These are phyloP conservation scores for Populus tremula DNA, from an alignment of 345 rosid genomes.

Conservation along the genomic window DNA sequence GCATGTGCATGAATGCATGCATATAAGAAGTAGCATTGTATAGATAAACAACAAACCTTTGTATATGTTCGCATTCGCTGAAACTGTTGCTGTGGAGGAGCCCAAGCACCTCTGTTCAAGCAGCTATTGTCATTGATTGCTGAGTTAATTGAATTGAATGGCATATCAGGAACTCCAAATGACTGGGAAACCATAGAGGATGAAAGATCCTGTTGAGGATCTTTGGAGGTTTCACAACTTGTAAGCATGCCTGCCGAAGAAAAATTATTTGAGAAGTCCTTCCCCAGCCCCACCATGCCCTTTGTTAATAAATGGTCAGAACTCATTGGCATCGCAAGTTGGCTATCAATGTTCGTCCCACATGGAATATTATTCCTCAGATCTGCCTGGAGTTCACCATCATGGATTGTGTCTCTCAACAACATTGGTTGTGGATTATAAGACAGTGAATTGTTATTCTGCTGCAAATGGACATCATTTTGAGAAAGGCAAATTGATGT, in stretches of 20 bases:
- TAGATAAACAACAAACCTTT: slow-evolving; percentile 41
- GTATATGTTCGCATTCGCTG: slow-evolving; percentile 63
- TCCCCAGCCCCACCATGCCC: slow-evolving; percentile 41
- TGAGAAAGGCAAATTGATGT: slow-evolving; percentile 61
- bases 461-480: slow-evolving; percentile 51
- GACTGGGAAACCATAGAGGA: slow-evolving; percentile 66
- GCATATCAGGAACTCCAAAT: slow-evolving; percentile 57
- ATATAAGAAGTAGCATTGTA: not conserved
- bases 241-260: slow-evolving; percentile 43
- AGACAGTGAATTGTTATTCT: slow-evolving; percentile 39
- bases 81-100: slow-evolving; percentile 39
- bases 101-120: slow-evolving; percentile 47
- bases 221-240: slow-evolving; percentile 47
- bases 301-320: slow-evolving; percentile 43
- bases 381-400: slow-evolving; percentile 50
- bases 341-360: slow-evolving; percentile 34
- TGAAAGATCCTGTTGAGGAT: slow-evolving; percentile 55
- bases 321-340: slow-evolving; percentile 32
- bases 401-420: slow-evolving; percentile 49
- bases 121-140: slow-evolving; percentile 45
- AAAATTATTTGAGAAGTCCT: slow-evolving; percentile 46
- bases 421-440: slow-evolving; percentile 43
- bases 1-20: not conserved
- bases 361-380: slow-evolving; percentile 41
- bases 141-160: slow-evolving; percentile 56